Base-by-base conservation (phyloP, 2,329 filamentous ascomycete species). In the Penicillium digitatum region DNA sequence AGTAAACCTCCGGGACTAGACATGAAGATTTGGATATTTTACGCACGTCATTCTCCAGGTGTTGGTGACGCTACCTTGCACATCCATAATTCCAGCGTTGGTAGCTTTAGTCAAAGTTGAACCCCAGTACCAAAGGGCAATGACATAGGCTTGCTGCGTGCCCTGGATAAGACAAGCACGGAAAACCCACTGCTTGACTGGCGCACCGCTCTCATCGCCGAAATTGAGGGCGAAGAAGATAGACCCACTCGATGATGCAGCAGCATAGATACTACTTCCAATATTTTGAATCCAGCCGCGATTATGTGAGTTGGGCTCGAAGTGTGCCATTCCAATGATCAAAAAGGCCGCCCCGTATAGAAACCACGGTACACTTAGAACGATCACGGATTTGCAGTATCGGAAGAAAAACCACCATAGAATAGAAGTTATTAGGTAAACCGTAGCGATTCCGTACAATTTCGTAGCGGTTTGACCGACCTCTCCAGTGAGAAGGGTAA, bases 221-320 rank as follows among this genome's bases (percentile, higher is more conserved):
- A 87, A 87, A 69, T 87, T 87, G 47, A 87, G 78, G 2, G 84
- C 80, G 63, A 88, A 88, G 74, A 83, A 86, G 54, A 88, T 76
- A 0, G 81, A 82, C 12, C 85, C 85, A 38, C 81, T 82, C 9
- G 83, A 79, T 6, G 85, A 85, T 6, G 84, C 85, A 6, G 81
- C 76, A 1, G 84, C 81, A 65, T 88, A 88, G 22, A 85, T 64
- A 4, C 76, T 84, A 3, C 83, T 84, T 10, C 82, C 85, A 5
- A 84, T 74, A 56, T 86, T 82, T 61, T 85, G 82, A 20, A 86
- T 73, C 78, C 80, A 84, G 12, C 76, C 78, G 43, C 79, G 74
- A 11, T 68, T 67, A 50, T 63, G 61, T 1, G 65, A 59, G 27
- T 76, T 71, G 0, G 61, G 50, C 44, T 78, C 75, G 46, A 80